A percentile compares a stretch with the other conserved stretches of the same genome.
phyloP scores from a whole-genome alignment of 331 rosid species.

The Spiraea crenata region DNA sequence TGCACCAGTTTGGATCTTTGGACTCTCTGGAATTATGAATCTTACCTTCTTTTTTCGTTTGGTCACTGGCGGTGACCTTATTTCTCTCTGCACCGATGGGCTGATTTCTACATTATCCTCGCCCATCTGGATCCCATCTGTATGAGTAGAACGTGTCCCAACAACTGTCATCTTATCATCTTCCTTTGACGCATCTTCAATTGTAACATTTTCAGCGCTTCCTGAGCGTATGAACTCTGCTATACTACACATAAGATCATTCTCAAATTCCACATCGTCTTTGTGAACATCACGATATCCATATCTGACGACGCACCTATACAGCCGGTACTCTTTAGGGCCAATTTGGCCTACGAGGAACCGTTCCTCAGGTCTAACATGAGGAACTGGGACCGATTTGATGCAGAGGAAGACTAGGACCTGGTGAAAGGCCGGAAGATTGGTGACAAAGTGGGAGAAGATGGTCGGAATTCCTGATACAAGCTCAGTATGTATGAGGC shows the following conservation, averaged over 20 bases:
- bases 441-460: constrained; percentile 93
- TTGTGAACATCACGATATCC: constrained; percentile 85
- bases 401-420: constrained; percentile 93
- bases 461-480: constrained; percentile 89
- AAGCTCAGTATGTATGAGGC: constrained; percentile 80
- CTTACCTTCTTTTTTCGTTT: constrained; percentile 64
- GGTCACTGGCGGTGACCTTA: constrained; percentile 46
- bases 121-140: constrained; percentile 41
- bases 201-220: constrained; percentile 13
- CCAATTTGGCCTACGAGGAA: constrained; percentile 81
- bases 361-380: constrained; percentile 75
- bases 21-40: constrained; percentile 76
- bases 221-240: constrained; percentile 77
- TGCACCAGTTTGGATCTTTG: constrained; percentile 41
- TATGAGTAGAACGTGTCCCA: constrained; percentile 60
- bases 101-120: constrained; percentile 31
- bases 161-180: constrained; percentile 62
- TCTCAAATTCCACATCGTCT: constrained; percentile 83
- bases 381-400: constrained; percentile 85
- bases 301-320: constrained; percentile 81
- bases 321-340: constrained; percentile 65
- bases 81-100: constrained; percentile 51
- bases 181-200: constrained; percentile 35
- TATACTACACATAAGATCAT: constrained; percentile 75
- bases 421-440: constrained; percentile 94